Conservation (phyloP, 108 stramenopile species). For the Cyclostephanos tholiformis region DNA sequence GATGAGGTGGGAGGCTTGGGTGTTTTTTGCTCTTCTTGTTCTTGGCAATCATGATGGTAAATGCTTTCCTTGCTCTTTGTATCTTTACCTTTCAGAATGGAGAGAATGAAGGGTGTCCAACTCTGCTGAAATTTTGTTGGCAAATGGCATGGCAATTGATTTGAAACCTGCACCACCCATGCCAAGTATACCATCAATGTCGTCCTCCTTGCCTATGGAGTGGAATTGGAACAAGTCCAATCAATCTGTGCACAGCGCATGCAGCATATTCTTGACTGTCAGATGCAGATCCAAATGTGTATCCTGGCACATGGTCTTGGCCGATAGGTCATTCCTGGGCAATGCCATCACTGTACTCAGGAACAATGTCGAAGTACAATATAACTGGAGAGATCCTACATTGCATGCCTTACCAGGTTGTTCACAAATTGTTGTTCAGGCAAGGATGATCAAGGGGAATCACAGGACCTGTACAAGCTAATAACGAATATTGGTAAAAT, state of each 20-base stretch:
- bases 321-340: slow-evolving; percentile 42
- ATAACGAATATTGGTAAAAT: no score
- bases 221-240: slow-evolving; percentile 52
- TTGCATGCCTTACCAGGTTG: slow-evolving; percentile 31
- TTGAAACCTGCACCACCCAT: slow-evolving; percentile 14
- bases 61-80: no score
- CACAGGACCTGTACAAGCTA: no score
- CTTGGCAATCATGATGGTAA: no score
- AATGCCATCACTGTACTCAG: slow-evolving; percentile 49
- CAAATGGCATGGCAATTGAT: no score
- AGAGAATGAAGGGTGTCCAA: no score
- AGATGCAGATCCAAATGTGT: slow-evolving; percentile 18
- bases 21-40: no score
- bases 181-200: slow-evolving; percentile 41
- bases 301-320: slow-evolving; percentile 50
- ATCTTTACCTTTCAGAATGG: no score
- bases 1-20: no score
- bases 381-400: slow-evolving; percentile 39
- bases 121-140: no score
- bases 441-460: slow-evolving; percentile 35
- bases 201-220: slow-evolving; percentile 41
- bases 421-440: slow-evolving; percentile 39
- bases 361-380: slow-evolving; percentile 51
- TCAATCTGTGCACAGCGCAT: slow-evolving; percentile 40
- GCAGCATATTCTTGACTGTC: slow-evolving; percentile 45